phyloP scores from a whole-genome alignment of 768 basidiomycete genomes.

The Bullera alba region DNA sequence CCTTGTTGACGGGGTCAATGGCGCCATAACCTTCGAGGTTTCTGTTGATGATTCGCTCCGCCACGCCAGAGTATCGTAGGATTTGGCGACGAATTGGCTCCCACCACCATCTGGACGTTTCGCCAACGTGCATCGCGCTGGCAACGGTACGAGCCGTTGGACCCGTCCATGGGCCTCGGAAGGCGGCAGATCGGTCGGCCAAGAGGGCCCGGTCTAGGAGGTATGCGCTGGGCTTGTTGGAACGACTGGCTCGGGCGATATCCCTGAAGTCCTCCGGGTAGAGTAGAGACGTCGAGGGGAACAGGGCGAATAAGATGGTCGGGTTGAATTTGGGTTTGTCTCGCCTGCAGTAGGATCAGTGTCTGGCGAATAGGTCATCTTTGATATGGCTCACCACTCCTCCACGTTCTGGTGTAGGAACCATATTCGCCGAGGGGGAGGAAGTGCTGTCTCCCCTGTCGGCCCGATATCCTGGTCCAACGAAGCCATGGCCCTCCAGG shows the following conservation, averaged over 20 bases:
- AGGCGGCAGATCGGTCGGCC: conserved; percentile 68
- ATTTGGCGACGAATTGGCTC: conserved; percentile 62
- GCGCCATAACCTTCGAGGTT: conserved; percentile 40
- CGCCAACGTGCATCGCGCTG: conserved; percentile 51
- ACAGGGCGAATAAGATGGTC: conserved; percentile 66
- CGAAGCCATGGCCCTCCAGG: conserved; percentile 55
- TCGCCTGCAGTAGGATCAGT: conserved; percentile 51
- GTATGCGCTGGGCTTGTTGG: conserved; percentile 51
- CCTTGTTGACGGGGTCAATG: conserved; percentile 25
- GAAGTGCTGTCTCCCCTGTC: conserved; percentile 47
- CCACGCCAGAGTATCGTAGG: conserved; percentile 60
- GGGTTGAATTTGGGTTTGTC: conserved; percentile 70
- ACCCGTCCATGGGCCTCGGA: conserved; percentile 61
- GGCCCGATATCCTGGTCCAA: conserved; percentile 38
- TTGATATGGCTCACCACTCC: conserved; percentile 32
- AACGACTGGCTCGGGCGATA: conserved; percentile 48
- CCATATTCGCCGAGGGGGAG: conserved; percentile 61
- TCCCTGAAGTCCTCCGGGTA: conserved; percentile 71
- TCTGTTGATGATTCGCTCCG: conserved; percentile 33
- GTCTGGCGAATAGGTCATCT: neutral
- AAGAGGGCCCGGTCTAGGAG: conserved; percentile 65
- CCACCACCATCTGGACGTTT: conserved; percentile 64
- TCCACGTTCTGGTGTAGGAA: conserved; percentile 52
- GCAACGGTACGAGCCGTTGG: conserved; percentile 62
- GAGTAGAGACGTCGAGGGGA: conserved; percentile 54